These are phyloP conservation scores for Phytopythium aichiense DNA, from an alignment of 352 stramenopile genomes.

Conservation along the genomic window DNA sequence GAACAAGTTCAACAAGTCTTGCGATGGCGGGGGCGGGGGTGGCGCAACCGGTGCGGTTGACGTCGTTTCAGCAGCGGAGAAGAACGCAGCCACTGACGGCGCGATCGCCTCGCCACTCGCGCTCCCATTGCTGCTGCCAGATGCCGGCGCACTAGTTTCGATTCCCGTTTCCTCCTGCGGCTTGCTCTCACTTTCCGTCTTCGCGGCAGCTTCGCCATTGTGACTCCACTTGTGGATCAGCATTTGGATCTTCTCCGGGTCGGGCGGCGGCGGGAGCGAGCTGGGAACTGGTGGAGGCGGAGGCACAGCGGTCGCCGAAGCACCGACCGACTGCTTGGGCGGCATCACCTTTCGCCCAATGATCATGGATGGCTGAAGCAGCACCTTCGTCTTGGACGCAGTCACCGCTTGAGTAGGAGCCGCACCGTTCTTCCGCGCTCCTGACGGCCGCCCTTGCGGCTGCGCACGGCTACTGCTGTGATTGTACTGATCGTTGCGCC, in stretches of 20 bases:
- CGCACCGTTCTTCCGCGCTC: slow-evolving; percentile 2
- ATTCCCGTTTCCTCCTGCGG: background rate
- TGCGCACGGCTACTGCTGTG: background rate
- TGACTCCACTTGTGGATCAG: slow-evolving; percentile 62
- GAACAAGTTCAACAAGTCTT: slow-evolving; percentile 40
- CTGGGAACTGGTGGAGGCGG: slow-evolving; percentile 29
- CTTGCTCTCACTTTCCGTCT: slow-evolving; percentile 2
- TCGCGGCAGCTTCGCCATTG: slow-evolving; percentile 19
- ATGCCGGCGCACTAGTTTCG: background rate
- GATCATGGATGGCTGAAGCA: slow-evolving; percentile 14
- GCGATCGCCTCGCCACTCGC: slow-evolving; percentile 17
- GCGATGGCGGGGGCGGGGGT: slow-evolving; percentile 8
- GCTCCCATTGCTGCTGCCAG: background rate
- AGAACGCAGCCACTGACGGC: slow-evolving; percentile 40
- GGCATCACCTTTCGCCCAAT: slow-evolving; percentile 3
- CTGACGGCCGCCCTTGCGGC: background rate
- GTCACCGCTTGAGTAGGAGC: slow-evolving; percentile 7
- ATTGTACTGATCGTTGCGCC: slow-evolving; percentile 9
- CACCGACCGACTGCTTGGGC: slow-evolving; percentile 7
- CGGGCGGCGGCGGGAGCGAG: slow-evolving; percentile 31
- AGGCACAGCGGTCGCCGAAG: slow-evolving; percentile 1
- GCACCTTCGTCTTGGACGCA: slow-evolving; percentile 14
- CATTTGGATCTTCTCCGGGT: slow-evolving; percentile 57
- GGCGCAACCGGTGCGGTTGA: slow-evolving; percentile 2
- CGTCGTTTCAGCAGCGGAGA: slow-evolving; percentile 22